A percentile compares a stretch with the other conserved stretches of the same genome.
Evolutionary conservation across 2,329 filamentous ascomycete genomes (phyloP).

Genomic region (Fusarium sp.): DNA sequence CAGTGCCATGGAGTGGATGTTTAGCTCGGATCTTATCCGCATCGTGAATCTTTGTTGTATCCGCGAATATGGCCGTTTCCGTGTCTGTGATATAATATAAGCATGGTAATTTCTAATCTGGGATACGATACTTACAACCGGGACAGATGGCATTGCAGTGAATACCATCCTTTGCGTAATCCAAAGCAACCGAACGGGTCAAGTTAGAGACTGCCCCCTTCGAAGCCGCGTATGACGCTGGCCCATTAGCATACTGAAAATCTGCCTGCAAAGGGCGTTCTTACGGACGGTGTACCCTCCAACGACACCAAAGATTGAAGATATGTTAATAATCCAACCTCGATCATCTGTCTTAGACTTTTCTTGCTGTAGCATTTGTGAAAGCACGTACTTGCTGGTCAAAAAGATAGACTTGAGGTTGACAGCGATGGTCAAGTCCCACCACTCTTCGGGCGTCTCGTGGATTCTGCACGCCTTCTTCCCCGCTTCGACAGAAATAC

Average conservation of each 20-base stretch:
- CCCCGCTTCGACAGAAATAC: constrained; percentile 56
- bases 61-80: constrained; percentile 49
- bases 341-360: constrained; percentile 57
- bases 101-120: not conserved
- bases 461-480: constrained; percentile 61
- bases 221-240: constrained; percentile 61
- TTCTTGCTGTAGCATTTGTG: constrained; percentile 66
- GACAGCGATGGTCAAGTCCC: constrained; percentile 59
- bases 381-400: constrained; percentile 61
- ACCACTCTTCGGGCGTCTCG: constrained; percentile 61
- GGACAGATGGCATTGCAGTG: constrained; percentile 70
- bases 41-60: constrained; percentile 40
- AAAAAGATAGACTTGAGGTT: constrained; percentile 59
- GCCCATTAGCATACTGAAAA: not conserved
- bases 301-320: constrained; percentile 61
- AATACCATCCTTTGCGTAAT: constrained; percentile 64
- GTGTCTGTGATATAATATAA: constrained; percentile 33
- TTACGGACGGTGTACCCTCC: constrained; percentile 48
- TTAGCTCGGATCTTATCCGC: constrained; percentile 28
- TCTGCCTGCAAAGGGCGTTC: fast-evolving
- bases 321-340: constrained; percentile 67
- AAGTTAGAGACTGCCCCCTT: constrained; percentile 67
- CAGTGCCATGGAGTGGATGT: constrained; percentile 51
- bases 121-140: constrained; percentile 54
- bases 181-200: constrained; percentile 64